Evolutionary conservation across 139 green algal genomes (phyloP).

Genomic region (Micractinium sp.): DNA sequence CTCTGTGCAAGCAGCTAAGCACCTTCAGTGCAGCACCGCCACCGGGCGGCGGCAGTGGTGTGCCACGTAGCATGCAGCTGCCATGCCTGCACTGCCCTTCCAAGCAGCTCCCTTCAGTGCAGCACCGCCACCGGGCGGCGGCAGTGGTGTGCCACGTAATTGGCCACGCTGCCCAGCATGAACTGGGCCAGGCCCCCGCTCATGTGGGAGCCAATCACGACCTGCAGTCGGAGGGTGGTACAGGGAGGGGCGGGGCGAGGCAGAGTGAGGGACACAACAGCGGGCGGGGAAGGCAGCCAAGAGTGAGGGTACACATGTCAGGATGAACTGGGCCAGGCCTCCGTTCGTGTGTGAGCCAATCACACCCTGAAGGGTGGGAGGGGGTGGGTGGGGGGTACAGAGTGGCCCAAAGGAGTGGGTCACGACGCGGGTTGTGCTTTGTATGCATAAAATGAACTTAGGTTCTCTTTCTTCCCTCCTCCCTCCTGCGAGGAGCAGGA

Average conservation of each 20-base stretch:
- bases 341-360: not conserved
- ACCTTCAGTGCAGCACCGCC: slow-evolving; percentile 19
- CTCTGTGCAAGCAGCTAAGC: too few relatives aligned
- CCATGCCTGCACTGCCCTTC: too few relatives aligned
- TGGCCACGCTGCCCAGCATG: slow-evolving; percentile 43
- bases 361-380: not conserved
- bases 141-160: slow-evolving; percentile 34
- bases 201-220: slow-evolving; percentile 35
- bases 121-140: slow-evolving; percentile 34
- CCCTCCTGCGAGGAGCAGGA: too few relatives aligned
- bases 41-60: too few relatives aligned
- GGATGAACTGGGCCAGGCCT: not conserved
- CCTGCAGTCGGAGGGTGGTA: not conserved
- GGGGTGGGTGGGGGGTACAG: not conserved
- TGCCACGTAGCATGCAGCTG: too few relatives aligned
- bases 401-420: too few relatives aligned
- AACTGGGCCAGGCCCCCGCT: slow-evolving; percentile 31
- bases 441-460: too few relatives aligned
- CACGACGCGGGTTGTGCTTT: too few relatives aligned
- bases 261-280: not conserved
- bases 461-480: too few relatives aligned
- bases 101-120: slow-evolving; percentile 11
- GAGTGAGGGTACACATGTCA: too few relatives aligned
- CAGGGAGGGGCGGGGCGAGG: not conserved
- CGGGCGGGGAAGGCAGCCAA: not conserved